A percentile compares a stretch with the other conserved stretches of the same genome.
Conservation (phyloP, 2,329 filamentous ascomycete species). For the Epichloe hybrida region DNA sequence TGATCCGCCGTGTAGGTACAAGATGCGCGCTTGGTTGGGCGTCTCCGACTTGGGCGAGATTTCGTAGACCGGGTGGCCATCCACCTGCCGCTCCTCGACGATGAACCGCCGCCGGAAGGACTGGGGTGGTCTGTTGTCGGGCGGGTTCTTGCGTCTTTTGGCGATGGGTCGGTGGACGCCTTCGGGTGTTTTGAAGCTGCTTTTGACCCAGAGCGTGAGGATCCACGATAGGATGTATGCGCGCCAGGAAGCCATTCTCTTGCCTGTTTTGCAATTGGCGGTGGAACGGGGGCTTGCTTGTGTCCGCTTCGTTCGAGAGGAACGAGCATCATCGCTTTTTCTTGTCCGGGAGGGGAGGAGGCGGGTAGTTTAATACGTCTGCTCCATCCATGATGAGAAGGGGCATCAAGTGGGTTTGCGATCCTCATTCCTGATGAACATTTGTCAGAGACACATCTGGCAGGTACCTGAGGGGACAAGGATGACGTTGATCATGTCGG, state of each 20-base stretch:
- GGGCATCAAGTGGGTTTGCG: no score
- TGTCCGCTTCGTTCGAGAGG: no score
- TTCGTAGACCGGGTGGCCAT: slow-evolving; percentile 14
- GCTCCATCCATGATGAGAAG: neutral
- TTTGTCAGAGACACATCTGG: no score
- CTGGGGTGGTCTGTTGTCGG: slow-evolving; percentile 11
- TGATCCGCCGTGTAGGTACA: slow-evolving; percentile 20
- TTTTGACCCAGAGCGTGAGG: slow-evolving; percentile 15
- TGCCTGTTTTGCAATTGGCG: neutral
- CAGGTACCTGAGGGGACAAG: no score
- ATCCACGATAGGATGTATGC: slow-evolving; percentile 15
- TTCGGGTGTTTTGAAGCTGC: slow-evolving; percentile 13
- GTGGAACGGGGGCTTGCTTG: neutral
- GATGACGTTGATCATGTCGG: no score
- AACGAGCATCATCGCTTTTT: no score
- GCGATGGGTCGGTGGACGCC: slow-evolving; percentile 14
- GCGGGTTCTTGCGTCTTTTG: slow-evolving; percentile 9
- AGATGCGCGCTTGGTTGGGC: slow-evolving; percentile 15
- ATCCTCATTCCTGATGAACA: no score
- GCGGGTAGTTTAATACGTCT: neutral
- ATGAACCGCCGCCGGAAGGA: slow-evolving; percentile 13
- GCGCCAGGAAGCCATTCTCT: slow-evolving; percentile 14
- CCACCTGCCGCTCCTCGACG: slow-evolving; percentile 12
- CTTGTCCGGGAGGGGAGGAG: no score
- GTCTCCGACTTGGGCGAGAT: slow-evolving; percentile 18